These are phyloP conservation scores for Biscutella laevigata DNA, from an alignment of 441 rosid species.

Conservation along the genomic window DNA sequence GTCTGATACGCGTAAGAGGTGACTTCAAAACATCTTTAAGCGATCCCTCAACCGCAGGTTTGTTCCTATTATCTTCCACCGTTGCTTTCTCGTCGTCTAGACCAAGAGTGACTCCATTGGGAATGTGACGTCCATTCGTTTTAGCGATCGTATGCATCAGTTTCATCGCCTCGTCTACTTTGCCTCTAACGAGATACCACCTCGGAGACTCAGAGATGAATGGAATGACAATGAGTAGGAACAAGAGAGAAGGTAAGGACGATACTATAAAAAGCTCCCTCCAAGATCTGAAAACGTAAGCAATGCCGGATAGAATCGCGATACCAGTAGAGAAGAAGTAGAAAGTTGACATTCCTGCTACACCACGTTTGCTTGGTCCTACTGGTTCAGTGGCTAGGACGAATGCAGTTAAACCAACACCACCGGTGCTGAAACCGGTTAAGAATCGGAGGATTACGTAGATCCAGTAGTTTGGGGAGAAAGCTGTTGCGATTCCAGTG, in stretches of 20 bases:
- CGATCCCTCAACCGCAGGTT: slow-evolving; percentile 37
- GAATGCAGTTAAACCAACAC: slow-evolving; percentile 74
- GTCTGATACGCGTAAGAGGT: slow-evolving; percentile 52
- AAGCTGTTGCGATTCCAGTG: slow-evolving; percentile 63
- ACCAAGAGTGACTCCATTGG: slow-evolving; percentile 48
- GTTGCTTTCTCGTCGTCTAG: slow-evolving; percentile 72
- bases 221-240: slow-evolving; percentile 51
- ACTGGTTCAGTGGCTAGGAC: slow-evolving; percentile 82
- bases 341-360: slow-evolving; percentile 88
- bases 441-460: slow-evolving; percentile 58
- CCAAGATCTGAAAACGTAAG: slow-evolving; percentile 66
- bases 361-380: slow-evolving; percentile 75
- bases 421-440: slow-evolving; percentile 89
- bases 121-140: slow-evolving; percentile 43
- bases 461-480: slow-evolving; percentile 56
- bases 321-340: slow-evolving; percentile 83
- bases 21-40: slow-evolving; percentile 50
- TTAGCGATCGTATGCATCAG: slow-evolving; percentile 56
- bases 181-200: slow-evolving; percentile 81
- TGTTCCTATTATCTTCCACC: not conserved
- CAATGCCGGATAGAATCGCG: slow-evolving; percentile 57
- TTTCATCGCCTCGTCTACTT: slow-evolving; percentile 55
- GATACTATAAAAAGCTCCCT: slow-evolving; percentile 62
- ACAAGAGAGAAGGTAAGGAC: slow-evolving; percentile 61
- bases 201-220: slow-evolving; percentile 83